Evolutionary conservation across 1,284 basidiomycete genomes (phyloP), one percentile per base, ranked within the genome.

Genomic region (Leccinum fuscescens): DNA sequence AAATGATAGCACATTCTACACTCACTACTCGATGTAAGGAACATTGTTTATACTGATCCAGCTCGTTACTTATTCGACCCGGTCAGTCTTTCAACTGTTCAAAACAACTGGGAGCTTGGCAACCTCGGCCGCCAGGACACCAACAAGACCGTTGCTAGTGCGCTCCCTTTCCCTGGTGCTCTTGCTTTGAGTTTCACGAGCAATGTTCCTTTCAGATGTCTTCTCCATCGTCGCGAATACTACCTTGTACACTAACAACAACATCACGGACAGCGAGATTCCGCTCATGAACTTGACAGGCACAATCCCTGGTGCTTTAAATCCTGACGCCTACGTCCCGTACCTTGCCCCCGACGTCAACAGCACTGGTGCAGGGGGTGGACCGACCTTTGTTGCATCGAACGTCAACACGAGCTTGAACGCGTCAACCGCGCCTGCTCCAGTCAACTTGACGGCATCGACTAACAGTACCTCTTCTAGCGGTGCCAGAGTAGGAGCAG

Each of bases 101-200:
- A 89, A 74, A 80, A 80, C 50, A 90, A 90, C 77, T 90, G 88
- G 86, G 75, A 74, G 15, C 80, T 89, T 22, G 79, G 79, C 49
- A 82, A 80, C 12, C 82, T 88, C 39, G 86, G 86, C 20, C 81
- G 86, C 48, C 77, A 79, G 39, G 86, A 88, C 67, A 77, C 77
- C 49, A 83, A 84, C 74, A 72, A 74, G 72, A 74, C 72, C 1
- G 20, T 74, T 39, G 20, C 67, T 29, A 75, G 74, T 72, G 12
- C 37, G 73, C 11, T 42, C 7, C 12, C 15, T 59, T 37, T 12
- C 4, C 6, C 17, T 24, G 1, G 3, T 17, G 9, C 37, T 3
- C 20, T 22, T 20, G 8, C 14, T 5, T 20, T 22, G 29, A 27
- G 17, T 20, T 46, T 60, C 11, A 63, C 46, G 5, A 39, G 3